Conservation (phyloP, 2,329 filamentous ascomycete species). For the Ceratocystis smalleyi region DNA sequence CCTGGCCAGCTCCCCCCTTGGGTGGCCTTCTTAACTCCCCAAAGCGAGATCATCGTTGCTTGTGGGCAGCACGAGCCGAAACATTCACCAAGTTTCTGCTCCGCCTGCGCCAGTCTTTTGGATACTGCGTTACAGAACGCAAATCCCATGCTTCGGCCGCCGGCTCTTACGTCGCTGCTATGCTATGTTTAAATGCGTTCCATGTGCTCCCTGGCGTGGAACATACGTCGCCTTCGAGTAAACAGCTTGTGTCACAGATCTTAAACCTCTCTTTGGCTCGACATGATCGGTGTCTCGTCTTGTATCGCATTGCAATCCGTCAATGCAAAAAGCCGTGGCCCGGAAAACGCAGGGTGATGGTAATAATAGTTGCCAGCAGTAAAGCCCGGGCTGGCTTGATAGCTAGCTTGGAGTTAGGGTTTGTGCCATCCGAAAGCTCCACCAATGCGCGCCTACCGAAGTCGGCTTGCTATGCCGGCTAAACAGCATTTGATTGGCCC, state of each 20-base stretch:
- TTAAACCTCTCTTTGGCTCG: neutral
- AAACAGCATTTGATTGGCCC: neutral
- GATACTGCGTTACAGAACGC: neutral
- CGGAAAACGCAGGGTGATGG: too few species aligned
- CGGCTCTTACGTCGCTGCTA: neutral
- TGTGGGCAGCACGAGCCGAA: neutral
- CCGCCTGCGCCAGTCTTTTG: neutral
- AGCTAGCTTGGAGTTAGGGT: too few species aligned
- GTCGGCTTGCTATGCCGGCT: neutral
- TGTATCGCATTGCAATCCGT: neutral
- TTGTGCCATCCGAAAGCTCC: neutral
- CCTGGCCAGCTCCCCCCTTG: too few species aligned
- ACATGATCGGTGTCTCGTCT: conserved; percentile 6
- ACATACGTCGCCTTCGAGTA: neutral
- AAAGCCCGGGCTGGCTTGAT: too few species aligned
- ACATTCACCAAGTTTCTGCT: neutral
- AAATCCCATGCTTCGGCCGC: neutral
- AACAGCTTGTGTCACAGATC: neutral
- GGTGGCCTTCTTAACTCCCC: neutral
- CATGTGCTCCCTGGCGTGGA: neutral
- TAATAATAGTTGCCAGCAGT: too few species aligned
- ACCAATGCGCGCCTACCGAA: neutral
- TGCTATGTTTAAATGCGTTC: neutral
- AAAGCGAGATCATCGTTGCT: neutral
- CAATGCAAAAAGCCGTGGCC: neutral